Evolutionary conservation across 1,284 basidiomycete genomes (phyloP), one percentile per base, ranked within the genome.

Genomic region (Lentinus polychrous): DNA sequence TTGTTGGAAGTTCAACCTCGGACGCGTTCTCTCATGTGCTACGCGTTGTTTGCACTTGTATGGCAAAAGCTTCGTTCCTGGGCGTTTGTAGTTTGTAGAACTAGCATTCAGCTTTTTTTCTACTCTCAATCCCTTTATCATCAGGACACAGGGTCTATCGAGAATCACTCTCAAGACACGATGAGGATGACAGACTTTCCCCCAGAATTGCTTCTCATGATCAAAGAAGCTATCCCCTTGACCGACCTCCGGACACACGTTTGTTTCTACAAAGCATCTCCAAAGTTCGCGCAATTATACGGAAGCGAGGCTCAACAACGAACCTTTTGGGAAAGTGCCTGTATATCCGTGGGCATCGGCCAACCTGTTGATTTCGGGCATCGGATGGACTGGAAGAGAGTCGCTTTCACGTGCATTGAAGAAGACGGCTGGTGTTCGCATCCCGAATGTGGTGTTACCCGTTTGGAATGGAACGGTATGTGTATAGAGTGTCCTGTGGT

Each of bases 161-260:
- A n/a, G n/a, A n/a, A 10, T 27, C 27, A 4, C 27, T 45, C 43
- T 33, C 35, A 8, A n/a, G n/a, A n/a, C n/a, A n/a, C n/a, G n/a
- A n/a, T n/a, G n/a, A n/a, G n/a, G n/a, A n/a, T n/a, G 43, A 45
- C n/a, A 27, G 32, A n/a, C 15, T 43, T 60, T 12, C 56, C 56
- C 3, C 24, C 38, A 3, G 58, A 60, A 35, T 46, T 60, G 1
- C 24, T 58, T 3, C 22, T 53, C 7, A 37, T 52, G 10, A 48
- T 58, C 31, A 56, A 54, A 34, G 54, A 55, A 17, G 18, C 40
- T 17, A 52, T 57, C 14, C 49, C 49, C 0, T 15, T 46, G 0
- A 44, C 42, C 5, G 59, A 57, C 46, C 39, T 60, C 6, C 54
- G 57, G 27, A 58, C 52, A 0, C 59, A 60, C 38, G 56, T 56